Conservation (phyloP, 306 rosid species). For the Medicago ruthenica region DNA sequence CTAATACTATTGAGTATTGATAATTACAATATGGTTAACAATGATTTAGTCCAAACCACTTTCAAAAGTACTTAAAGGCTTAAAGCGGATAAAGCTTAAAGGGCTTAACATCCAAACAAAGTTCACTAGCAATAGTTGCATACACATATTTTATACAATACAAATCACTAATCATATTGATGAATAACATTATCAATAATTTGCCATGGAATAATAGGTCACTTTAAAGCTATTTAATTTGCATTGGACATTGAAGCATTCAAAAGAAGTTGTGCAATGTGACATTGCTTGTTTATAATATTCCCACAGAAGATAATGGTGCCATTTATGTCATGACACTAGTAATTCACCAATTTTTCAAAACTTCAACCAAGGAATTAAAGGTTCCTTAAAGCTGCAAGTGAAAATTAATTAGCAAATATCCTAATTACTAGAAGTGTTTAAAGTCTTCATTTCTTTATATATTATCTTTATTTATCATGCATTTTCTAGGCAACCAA, state of each 20-base stretch:
- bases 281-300: slow-evolving; percentile 41
- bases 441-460: neutral
- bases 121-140: slow-evolving; percentile 44
- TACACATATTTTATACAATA: slow-evolving; percentile 8
- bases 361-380: neutral
- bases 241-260: slow-evolving; percentile 55
- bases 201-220: slow-evolving; percentile 45
- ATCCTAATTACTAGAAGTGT: slow-evolving; percentile 18
- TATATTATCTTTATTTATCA: neutral
- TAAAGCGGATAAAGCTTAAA: slow-evolving; percentile 38
- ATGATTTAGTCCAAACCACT: slow-evolving; percentile 64
- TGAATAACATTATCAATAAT: slow-evolving; percentile 39
- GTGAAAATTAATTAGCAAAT: slow-evolving; percentile 6
- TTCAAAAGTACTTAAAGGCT: slow-evolving; percentile 52
- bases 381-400: slow-evolving; percentile 20
- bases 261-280: slow-evolving; percentile 52
- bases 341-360: neutral
- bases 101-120: slow-evolving; percentile 48
- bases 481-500: slow-evolving; percentile 49
- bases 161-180: slow-evolving; percentile 21
- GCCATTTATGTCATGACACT: slow-evolving; percentile 46
- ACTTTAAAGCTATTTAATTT: slow-evolving; percentile 54
- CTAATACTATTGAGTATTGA: slow-evolving; percentile 21
- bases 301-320: slow-evolving; percentile 40
- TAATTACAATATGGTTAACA: slow-evolving; percentile 39